Base-by-base conservation (phyloP, 208 protist genomes). In the Acanthamoeba royreba region DNA sequence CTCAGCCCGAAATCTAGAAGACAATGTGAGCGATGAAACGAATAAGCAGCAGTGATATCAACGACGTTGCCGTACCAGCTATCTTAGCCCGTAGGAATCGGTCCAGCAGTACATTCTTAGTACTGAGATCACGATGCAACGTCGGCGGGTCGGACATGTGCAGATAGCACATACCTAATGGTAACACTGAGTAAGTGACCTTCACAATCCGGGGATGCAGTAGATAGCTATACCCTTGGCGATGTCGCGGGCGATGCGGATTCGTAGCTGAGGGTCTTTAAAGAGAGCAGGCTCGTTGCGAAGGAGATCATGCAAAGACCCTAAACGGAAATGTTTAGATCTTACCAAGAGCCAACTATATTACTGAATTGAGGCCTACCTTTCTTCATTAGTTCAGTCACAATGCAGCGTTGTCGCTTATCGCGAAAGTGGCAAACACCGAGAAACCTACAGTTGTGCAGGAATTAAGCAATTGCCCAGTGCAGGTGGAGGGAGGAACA, bases 51-150 rank as follows among this genome's bases (percentile, higher is more conserved):
- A n/a, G 61, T 11, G 61, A 31, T 25, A 25, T 1, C 52, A 28
- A 63, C 8, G 1, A 28, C 15, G 31, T n/a, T 5, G 19, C 2
- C n/a, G 31, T 22, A 77, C 63, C 63, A 2, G 69, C 69, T 7
- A 81, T 81, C 40, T 81, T 81, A 3, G 69, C 69, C 5, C 69
- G 33, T 7, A 81, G 22, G 11, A 81, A 81, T 2, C 69, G 33
- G 35, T 81, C 69, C 0, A 81, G 40, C 35, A 96, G 55, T 19
- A 96, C 92, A 35, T 96, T 96, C 17, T 77, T 42, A 4, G 52
- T 61, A 17, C 87, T 96, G 1, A 96, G 55, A 88, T 96, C 95
- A 17, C 94, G 83, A 35, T 96, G 95, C n/a, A 96, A 79, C 4
- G 94, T 95, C 0, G 43, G 72, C 40, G 95, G 95, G 31, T 69